Evolutionary conservation across 495 filamentous ascomycete species (phyloP), one percentile per base, ranked within the genome.

Genomic region (Choiromyces venosus): DNA sequence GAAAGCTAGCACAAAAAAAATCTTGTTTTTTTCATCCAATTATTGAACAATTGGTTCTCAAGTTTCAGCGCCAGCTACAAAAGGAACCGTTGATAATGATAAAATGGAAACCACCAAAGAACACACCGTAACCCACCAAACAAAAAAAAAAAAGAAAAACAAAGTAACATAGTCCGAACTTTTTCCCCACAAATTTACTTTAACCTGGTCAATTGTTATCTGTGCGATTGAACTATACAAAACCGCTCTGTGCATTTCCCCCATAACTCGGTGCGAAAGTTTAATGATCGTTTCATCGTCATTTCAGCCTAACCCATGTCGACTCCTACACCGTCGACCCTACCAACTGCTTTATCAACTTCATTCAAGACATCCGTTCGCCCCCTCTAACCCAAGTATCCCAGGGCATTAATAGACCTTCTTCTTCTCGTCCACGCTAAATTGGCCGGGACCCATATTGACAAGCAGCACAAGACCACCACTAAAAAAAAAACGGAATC

Each of bases 381-480:
- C 56, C 40, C 67, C 67, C 56, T 71, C 37, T 69, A 36, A 42
- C 75, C 75, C 69, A 52, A 61, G 67, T 69, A 74, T 65, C 69
- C 25, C 71, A 29, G 44, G 66, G 37, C 64, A 66, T 72, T 91
- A 99, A 85, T 99, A 99, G 75, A 99, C 95, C 88, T 99, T 99
- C 90, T 99, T 99, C 90, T 99, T 99, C 88, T 98, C 96, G 83
- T 99, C 95, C 84, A 99, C 93, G 83, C 92, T 96, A 85, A 97
- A 90, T 84, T 97, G 92, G 66, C 95, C 95, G 18, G 95, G 96
- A 70, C 95, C 95, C 89, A 94, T 97, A 88, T 99, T 99, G 83
- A 97, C 93, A 71, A 99, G 87, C 72, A 99, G 89, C 66, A 99
- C 86, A 66, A 99, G 90, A 80, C 95, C 95, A 71, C 95, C 95